Evolutionary conservation across 495 filamentous ascomycete species (phyloP), one percentile per base, ranked within the genome.

Genomic region (Podospora sp.): DNA sequence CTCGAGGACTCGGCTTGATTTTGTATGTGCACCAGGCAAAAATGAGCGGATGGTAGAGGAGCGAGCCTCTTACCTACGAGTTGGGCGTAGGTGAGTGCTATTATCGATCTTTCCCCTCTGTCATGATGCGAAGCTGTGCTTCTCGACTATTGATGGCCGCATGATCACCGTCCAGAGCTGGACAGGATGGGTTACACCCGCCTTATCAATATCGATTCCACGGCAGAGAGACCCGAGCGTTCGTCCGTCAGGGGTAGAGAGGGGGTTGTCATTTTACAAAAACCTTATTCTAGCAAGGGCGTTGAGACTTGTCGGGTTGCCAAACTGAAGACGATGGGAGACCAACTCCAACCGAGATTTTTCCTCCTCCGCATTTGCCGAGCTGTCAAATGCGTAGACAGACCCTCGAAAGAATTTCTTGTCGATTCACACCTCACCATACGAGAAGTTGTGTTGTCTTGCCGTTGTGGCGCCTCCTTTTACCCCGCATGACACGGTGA

Each of bases 71-170:
- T 58, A 59, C 68, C 64, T 49, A 50, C 63, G 63, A 65, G 63
- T 69, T 66, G 63, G 68, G 51, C 68, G 67, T 26, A 62, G 67
- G 59, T 35, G 24, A 56, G 40, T 40, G 21, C 2, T 2, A 11
- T 46, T 46, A 46, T 46, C 40, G 40, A 46, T 46, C 5, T 14
- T 46, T 46, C 40, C 40, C 5, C 57, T 46, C 33, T 62, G 59
- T 57, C 53, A 24, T 63, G 60, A 63, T 51, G 60, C 20, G 22
- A 22, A 11, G 20, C 52, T 11, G 52, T 24, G 57, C 21, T 14
- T 46, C 2, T 46, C 40, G 14, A 46, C 40, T 46, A 46, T 57
- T 25, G 29, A 36, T 26, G 56, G 27, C 27, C 57, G 58, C 35
- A 62, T 62, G 33, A 16, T 66, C 57, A 66, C 49, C 35, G 51